Conservation (phyloP, 768 basidiomycete genomes). For the Suillus fuscotomentosus region DNA sequence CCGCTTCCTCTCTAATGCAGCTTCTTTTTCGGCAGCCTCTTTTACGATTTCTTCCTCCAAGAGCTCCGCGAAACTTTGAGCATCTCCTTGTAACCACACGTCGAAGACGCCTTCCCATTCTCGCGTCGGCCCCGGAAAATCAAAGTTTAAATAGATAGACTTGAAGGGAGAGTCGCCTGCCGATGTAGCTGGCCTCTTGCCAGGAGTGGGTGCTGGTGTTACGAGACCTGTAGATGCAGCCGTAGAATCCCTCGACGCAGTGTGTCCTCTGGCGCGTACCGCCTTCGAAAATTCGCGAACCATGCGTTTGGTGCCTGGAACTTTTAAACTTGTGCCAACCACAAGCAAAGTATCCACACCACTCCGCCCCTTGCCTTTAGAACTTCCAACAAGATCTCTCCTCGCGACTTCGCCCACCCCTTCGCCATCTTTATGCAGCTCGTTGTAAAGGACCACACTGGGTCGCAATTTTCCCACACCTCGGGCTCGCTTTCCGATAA, state of each 20-base stretch:
- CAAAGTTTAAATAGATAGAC: conserved; percentile 81
- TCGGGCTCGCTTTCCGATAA: conserved; percentile 75
- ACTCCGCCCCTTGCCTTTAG: conserved; percentile 62
- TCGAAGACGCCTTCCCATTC: conserved; percentile 94
- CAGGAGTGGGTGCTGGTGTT: conserved; percentile 49
- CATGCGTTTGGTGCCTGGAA: conserved; percentile 90
- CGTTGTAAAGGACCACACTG: conserved; percentile 89
- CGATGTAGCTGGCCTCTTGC: conserved; percentile 27
- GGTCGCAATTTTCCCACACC: conserved; percentile 81
- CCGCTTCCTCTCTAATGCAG: conserved; percentile 53
- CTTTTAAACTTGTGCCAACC: conserved; percentile 85
- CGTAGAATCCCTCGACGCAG: conserved; percentile 33
- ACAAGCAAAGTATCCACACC: conserved; percentile 85
- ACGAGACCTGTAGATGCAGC: conserved; percentile 28
- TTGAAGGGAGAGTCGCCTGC: conserved; percentile 58
- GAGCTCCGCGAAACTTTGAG: conserved; percentile 70
- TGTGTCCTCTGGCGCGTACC: conserved; percentile 50
- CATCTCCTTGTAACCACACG: conserved; percentile 85
- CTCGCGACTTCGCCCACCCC: conserved; percentile 83
- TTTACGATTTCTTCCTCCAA: conserved; percentile 58
- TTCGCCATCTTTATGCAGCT: conserved; percentile 83
- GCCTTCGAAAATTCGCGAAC: conserved; percentile 86
- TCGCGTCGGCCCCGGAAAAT: conserved; percentile 79
- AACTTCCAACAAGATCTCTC: conserved; percentile 73
- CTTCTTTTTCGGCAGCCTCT: conserved; percentile 53